Evolutionary conservation across 176 grass and related monocot species (phyloP).

Genomic region (Musa acuminata): DNA sequence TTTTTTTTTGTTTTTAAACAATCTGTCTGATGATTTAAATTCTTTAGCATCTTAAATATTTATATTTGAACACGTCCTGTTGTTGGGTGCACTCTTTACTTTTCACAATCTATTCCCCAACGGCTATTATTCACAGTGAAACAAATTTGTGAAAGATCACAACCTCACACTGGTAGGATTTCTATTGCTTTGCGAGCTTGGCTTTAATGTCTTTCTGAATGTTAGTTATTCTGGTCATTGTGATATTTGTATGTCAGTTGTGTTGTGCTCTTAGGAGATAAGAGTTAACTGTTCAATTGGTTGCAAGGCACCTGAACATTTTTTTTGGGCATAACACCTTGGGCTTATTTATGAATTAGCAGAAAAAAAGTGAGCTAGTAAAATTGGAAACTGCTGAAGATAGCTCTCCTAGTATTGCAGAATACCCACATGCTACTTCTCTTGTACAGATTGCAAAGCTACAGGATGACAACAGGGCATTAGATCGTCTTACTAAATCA

Average conservation of each 20-base stretch:
- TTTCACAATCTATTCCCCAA: too few relatives aligned
- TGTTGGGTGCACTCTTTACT: too few relatives aligned
- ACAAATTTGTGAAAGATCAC: too few relatives aligned
- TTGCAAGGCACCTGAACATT: not conserved
- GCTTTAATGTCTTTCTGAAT: not conserved
- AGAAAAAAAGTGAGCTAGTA: not conserved
- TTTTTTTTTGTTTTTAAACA: not conserved
- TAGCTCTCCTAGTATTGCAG: not conserved
- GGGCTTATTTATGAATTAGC: not conserved
- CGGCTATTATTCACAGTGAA: too few relatives aligned
- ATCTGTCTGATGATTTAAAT: too few relatives aligned
- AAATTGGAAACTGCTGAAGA: not conserved
- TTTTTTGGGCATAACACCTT: not conserved
- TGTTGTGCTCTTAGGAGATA: not conserved
- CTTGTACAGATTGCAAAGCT: slow-evolving; percentile 63
- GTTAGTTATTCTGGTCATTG: not conserved
- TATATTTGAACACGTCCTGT: too few relatives aligned
- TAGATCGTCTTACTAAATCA: slow-evolving; percentile 70
- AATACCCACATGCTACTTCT: not conserved
- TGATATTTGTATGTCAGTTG: not conserved
- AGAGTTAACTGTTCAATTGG: too few relatives aligned
- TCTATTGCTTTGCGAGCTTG: not conserved
- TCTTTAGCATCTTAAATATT: too few relatives aligned
- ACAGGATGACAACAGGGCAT: slow-evolving; percentile 65
- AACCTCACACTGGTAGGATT: too few relatives aligned